Base-by-base conservation (phyloP, 2,329 filamentous ascomycete species). In the Diaporthe velutina region DNA sequence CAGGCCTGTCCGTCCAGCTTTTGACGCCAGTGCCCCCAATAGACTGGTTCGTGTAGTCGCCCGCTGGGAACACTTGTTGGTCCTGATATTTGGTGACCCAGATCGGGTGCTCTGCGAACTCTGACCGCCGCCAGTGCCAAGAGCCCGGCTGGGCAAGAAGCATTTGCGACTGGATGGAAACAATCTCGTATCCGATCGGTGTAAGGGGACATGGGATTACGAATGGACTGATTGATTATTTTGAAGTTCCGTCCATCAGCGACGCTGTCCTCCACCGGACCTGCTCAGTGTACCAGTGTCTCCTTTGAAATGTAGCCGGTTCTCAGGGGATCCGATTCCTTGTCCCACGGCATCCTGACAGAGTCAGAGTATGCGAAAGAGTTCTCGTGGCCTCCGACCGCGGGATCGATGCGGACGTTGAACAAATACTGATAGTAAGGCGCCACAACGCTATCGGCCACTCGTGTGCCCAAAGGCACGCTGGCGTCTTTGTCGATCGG, bases 371-470 rank as follows among this genome's bases (percentile, higher is more conserved):
- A 13, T 17, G 30, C 50, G n/a, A 54, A 28, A 12, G 50, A 54
- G 50, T 54, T 54, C 50, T 54, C 30, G 50, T 13, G 50, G 17
- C 50, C 50, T n/a, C 50, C 91, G 52, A 93, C 87, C 12, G 89
- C 89, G 0, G 92, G 91, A 77, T 94, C 92, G 66, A 94, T 89
- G 1, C 92, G 87, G 55, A 91, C 82, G 33, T 86, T 88, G 80
- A 94, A 94, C 57, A 94, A 86, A 82, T 94, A 93, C 80, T 94
- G 93, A 77, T 94, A 92, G 80, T 93, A 91, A 75, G 91, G 91
- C 0, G 92, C 93, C 2, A 94, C 83, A 0, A 92, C 89, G 0
- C 92, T 92, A 0, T 90, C 89, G 0, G 87, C 86, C 2, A 95
- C 92, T 0, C 93, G 85, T 72, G 90, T 93, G 28, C 91, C 91